phyloP scores from a whole-genome alignment of 306 rosid species.

The Dalbergia cultrata region DNA sequence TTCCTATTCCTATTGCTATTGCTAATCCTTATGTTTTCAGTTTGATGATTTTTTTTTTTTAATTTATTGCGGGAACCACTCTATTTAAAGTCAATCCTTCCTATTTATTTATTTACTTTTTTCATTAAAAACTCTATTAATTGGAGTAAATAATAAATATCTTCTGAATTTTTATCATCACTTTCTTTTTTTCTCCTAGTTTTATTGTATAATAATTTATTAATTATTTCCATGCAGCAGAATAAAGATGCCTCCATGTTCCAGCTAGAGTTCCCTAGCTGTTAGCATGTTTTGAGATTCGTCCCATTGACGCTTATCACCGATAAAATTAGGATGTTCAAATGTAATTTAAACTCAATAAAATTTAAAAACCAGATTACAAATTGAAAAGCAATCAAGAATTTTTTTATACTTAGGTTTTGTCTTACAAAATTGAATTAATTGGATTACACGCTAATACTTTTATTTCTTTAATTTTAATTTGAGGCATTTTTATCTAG shows the following conservation, averaged over 20 bases:
- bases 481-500: too few relatives aligned
- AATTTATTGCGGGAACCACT: neutral
- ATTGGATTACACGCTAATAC: too few relatives aligned
- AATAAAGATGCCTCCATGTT: neutral
- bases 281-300: conserved; percentile 1
- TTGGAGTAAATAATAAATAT: neutral
- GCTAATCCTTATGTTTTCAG: neutral
- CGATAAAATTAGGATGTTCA: neutral
- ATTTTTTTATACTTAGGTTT: too few relatives aligned
- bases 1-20: neutral
- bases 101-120: neutral
- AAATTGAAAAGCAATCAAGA: too few relatives aligned
- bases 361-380: too few relatives aligned
- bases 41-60: neutral
- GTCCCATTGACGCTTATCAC: neutral
- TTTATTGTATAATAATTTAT: too few relatives aligned
- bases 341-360: neutral
- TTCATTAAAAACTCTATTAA: neutral
- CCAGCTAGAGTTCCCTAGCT: neutral
- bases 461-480: too few relatives aligned
- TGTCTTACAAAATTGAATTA: too few relatives aligned
- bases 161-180: too few relatives aligned
- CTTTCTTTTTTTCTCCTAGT: neutral
- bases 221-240: too few relatives aligned
- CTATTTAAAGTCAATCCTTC: neutral